Evolutionary conservation across 495 filamentous ascomycete species (phyloP).

Genomic region (Cryomyces antarcticus): DNA sequence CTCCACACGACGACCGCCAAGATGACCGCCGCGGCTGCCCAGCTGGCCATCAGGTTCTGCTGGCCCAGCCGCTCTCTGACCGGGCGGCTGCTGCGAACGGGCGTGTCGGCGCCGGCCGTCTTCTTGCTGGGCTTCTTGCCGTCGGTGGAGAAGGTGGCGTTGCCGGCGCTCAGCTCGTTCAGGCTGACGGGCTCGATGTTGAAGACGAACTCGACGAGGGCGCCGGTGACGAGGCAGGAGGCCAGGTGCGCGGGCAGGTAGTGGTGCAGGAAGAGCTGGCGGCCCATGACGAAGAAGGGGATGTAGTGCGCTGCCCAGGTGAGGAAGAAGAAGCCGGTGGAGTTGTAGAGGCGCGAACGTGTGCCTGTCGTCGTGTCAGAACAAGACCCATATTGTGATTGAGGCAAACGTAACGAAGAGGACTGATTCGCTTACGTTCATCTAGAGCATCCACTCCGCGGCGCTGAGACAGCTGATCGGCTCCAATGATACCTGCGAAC

Average conservation of each 20-base stretch:
- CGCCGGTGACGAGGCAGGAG: constrained; percentile 82
- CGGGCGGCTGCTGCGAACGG: constrained; percentile 25
- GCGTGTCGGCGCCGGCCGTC: constrained; percentile 12
- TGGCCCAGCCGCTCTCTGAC: constrained; percentile 60
- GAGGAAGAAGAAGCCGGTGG: constrained; percentile 96
- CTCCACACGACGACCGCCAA: constrained; percentile 47
- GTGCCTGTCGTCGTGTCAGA: constrained; percentile 33
- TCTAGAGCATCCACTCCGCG: constrained; percentile 87
- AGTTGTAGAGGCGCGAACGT: constrained; percentile 87
- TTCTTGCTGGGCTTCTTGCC: constrained; percentile 34
- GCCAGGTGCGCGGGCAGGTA: constrained; percentile 81
- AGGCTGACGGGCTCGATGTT: constrained; percentile 52
- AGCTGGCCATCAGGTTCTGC: constrained; percentile 57
- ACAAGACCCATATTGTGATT: background rate
- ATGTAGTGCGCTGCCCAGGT: constrained; percentile 56
- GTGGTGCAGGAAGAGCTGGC: constrained; percentile 56
- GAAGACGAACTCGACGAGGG: constrained; percentile 92
- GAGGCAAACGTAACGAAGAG: constrained; percentile 1
- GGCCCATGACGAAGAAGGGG: constrained; percentile 59
- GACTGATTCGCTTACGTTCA: constrained; percentile 45
- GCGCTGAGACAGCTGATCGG: constrained; percentile 80
- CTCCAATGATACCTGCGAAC: constrained; percentile 77
- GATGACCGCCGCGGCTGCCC: constrained; percentile 57
- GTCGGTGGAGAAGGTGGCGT: constrained; percentile 14
- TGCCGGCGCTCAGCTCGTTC: constrained; percentile 18